A percentile compares a stretch with the other conserved stretches of the same genome.
Evolutionary conservation across 2,329 filamentous ascomycete genomes (phyloP).

Genomic region (Fusarium hostae): DNA sequence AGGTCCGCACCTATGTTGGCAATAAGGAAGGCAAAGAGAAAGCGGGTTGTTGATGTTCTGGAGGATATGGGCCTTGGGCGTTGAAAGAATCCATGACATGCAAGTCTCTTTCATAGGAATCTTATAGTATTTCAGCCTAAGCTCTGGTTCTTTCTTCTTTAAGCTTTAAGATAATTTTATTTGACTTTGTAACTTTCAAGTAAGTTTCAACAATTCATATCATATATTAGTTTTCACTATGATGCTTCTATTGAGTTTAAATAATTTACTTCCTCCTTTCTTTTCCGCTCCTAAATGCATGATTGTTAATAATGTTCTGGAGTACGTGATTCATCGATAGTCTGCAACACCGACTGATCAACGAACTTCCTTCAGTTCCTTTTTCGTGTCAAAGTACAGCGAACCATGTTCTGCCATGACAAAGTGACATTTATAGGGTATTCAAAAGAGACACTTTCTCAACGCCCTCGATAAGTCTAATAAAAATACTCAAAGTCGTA

Average conservation of each 20-base stretch:
- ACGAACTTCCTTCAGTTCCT: background rate
- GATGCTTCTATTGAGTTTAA: background rate
- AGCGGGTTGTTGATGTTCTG: constrained; percentile 50
- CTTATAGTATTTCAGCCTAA: background rate
- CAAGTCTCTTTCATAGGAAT: background rate
- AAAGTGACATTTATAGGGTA: background rate
- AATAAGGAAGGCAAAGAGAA: constrained; percentile 49
- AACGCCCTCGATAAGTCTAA: background rate
- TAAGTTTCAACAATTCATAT: background rate
- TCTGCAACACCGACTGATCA: background rate
- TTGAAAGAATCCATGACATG: background rate
- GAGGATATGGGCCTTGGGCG: constrained; percentile 36
- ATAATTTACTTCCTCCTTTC: background rate
- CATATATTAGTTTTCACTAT: background rate
- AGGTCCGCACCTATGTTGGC: constrained; percentile 31
- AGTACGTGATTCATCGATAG: constrained; percentile 34
- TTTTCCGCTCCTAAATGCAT: background rate
- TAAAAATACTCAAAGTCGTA: background rate
- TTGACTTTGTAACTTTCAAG: too few species aligned
- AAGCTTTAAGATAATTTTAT: background rate
- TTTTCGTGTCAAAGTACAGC: background rate
- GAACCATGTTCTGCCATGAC: background rate
- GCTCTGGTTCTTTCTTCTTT: background rate
- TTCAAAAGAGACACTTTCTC: background rate
- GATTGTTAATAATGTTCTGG: constrained; percentile 48